Evolutionary conservation across 352 stramenopile genomes (phyloP), one percentile per base, ranked within the genome.

Genomic region (Phytophthora fragariaefolia): DNA sequence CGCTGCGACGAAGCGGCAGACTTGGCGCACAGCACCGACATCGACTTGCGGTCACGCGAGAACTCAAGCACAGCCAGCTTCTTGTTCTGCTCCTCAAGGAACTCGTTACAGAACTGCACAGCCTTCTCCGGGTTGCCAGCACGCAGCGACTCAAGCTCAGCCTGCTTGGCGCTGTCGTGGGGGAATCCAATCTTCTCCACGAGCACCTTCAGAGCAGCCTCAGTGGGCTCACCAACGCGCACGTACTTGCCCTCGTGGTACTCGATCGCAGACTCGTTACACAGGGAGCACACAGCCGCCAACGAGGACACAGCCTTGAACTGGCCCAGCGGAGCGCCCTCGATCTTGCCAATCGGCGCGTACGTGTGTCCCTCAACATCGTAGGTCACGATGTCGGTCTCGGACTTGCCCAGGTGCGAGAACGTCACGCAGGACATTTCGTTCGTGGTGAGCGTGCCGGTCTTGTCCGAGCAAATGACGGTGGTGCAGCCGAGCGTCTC

Each of bases 401-500:
- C 89, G 0, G 69, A 70, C 57, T 63, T 77, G 32, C 85, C 85
- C 1, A 78, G 56, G 66, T 95, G 84, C 58, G 82, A 84, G 58
- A 96, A 94, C 45, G 80, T 93, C 15, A 93, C 69, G 42, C 82
- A 92, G 23, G 87, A 93, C 98, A 99, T 99, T 81, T 99, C 90
- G 81, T 99, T 99, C 18, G 93, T 99, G 2, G 97, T 99, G 4
- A 99, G 80, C 40, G 97, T 99, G 12, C 98, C 98, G 13, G 87
- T 97, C 80, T 93, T 96, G 75, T 94, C 95, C 47, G 89, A 98
- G 73, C 95, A 98, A 73, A 98, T 98, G 6, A 98, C 91, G 1
- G 87, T 96, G 27, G 93, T 98, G 80, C 95, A 99, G 15, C 97
- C 98, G 10, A 99, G 81, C 22, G 97, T 99, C 86, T 99, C 98